Base-by-base conservation (phyloP, 257 asterid genomes). In the Solanum chaucha region DNA sequence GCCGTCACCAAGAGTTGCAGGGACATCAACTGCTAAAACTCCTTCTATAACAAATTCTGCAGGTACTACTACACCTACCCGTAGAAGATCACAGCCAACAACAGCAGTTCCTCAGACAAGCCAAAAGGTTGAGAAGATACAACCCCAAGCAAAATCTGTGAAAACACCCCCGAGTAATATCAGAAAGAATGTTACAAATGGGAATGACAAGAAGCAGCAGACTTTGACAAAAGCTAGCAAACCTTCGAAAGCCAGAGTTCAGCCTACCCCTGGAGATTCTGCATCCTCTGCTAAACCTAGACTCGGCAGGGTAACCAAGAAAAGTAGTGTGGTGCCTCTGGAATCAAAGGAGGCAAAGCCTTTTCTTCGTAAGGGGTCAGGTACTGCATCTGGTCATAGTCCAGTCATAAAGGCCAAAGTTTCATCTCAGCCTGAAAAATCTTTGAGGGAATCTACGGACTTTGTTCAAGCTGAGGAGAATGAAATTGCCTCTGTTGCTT, bases 261-360 rank as follows among this genome's bases (percentile, higher is more conserved):
- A 89, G 86, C 87, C 93, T 83, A 87, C 89, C 83, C 74, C 92
- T 75, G 96, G 88, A 85, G 93, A 90, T 87, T 88, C 92, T 89
- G 89, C 93, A 78, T 82, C 93, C 86, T 61, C 94, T 20, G 88
- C 90, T 38, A 95, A 93, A 89, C 95, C 98, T 86, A 93, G 92
- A 88, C 86, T 92, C 84, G 92, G 88, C 93, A 97, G 94, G 93
- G 95, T 89, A 24, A 90, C 98, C 90, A 97, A 92, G 95, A 97
- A 95, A 91, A 93, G 96, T 92, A 96, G 95, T 40, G 95, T 97
- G 87, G 99, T 97, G 77, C 99, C 99, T 30, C 87, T 97, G 86
- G 99, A 96, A 92, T 89, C 99, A 74, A 86, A 86, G 84, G 84
- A 86, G 40, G 70, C 73, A 48, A 97, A 97, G 92, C 93, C 99